phyloP scores from a whole-genome alignment of 768 basidiomycete species.

The Paxillus rubicundulus region DNA sequence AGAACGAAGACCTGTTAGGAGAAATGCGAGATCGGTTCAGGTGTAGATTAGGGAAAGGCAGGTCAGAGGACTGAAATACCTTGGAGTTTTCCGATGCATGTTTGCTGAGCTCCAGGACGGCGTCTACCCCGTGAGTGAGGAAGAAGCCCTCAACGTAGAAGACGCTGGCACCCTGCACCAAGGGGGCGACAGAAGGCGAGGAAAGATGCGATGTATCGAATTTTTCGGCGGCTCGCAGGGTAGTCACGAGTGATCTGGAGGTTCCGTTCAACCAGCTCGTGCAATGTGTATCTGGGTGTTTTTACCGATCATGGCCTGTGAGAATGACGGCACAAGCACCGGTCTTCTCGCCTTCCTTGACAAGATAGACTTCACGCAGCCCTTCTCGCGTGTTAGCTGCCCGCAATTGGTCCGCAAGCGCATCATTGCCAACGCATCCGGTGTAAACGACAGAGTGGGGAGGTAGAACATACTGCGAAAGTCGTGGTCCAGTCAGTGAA shows the following conservation, averaged over 20 bases:
- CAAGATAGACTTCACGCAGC: conserved; percentile 82
- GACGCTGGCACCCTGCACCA: conserved; percentile 76
- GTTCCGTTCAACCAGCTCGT: not conserved
- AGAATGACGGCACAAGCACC: conserved; percentile 96
- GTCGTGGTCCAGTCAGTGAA: conserved; percentile 10
- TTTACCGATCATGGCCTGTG: conserved; percentile 88
- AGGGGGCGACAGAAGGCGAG: conserved; percentile 68
- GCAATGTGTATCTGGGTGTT: conserved; percentile 12
- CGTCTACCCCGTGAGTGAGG: conserved; percentile 85
- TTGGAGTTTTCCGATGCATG: conserved; percentile 75
- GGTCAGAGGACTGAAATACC: conserved; percentile 36
- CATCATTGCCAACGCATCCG: conserved; percentile 91
- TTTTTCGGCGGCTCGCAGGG: conserved; percentile 84
- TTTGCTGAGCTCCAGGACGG: conserved; percentile 70
- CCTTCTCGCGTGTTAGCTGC: conserved; percentile 92
- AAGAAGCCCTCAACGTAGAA: conserved; percentile 98
- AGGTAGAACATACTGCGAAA: conserved; percentile 81
- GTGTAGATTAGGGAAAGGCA: not conserved
- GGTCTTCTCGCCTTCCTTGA: conserved; percentile 83
- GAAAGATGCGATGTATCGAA: conserved; percentile 81
- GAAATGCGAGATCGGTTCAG: not conserved
- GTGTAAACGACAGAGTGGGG: conserved; percentile 87
- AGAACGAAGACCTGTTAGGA: conserved; percentile 70
- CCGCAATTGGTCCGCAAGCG: conserved; percentile 85
- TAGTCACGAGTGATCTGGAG: conserved; percentile 85